phyloP scores from a whole-genome alignment of 2,329 filamentous ascomycete species.

The Fusarium torulosum region DNA sequence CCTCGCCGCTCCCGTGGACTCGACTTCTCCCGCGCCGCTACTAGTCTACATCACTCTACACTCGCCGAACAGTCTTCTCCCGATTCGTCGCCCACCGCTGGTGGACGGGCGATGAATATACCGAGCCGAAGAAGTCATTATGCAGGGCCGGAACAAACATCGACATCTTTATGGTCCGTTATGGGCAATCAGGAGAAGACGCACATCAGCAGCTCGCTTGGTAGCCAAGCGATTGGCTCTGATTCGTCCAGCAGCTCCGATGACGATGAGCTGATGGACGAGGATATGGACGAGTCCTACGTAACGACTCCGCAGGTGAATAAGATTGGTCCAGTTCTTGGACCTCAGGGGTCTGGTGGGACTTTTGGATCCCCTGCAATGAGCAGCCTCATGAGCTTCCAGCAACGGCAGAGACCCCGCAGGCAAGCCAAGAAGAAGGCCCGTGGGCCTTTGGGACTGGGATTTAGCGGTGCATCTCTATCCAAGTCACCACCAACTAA shows the following conservation, averaged over 20 bases:
- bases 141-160: conserved; percentile 70
- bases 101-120: conserved; percentile 74
- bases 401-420: conserved; percentile 80
- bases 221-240: conserved; percentile 79
- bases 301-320: conserved; percentile 84
- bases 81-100: conserved; percentile 89
- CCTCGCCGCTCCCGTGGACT: conserved; percentile 90
- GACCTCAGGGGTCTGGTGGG: conserved; percentile 63
- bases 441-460: conserved; percentile 63
- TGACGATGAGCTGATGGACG: conserved; percentile 77
- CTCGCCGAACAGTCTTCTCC: conserved; percentile 89
- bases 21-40: conserved; percentile 93
- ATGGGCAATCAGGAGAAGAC: conserved; percentile 77
- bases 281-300: conserved; percentile 83
- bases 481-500: conserved; percentile 80
- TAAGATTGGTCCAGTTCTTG: conserved; percentile 66
- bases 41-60: conserved; percentile 94
- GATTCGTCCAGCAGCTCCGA: conserved; percentile 82
- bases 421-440: conserved; percentile 72
- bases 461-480: conserved; percentile 63
- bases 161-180: conserved; percentile 78
- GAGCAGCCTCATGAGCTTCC: conserved; percentile 84
- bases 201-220: conserved; percentile 80
- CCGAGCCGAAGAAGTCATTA: conserved; percentile 66
- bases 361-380: conserved; percentile 78